Evolutionary conservation across 1,139 yeast species (phyloP).

Genomic region (Zhuliangozyma blackwelliae): DNA sequence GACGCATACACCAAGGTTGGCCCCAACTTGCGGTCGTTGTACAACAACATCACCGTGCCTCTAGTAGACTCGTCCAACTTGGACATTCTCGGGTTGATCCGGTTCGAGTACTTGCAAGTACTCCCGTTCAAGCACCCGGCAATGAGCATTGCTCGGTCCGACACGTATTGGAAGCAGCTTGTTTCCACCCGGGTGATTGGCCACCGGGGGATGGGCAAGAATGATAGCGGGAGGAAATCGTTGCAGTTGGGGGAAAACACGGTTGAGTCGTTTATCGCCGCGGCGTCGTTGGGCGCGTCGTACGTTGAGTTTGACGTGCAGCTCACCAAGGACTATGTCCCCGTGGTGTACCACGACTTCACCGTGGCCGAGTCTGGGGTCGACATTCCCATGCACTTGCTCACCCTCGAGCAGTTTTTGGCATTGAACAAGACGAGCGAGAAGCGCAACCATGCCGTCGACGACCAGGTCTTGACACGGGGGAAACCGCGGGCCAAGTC

Average conservation of each 20-base stretch:
- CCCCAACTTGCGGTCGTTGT: constrained; percentile 60
- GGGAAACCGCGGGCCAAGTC: constrained; percentile 41
- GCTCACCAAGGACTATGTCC: constrained; percentile 86
- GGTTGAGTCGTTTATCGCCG: constrained; percentile 91
- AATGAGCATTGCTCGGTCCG: constrained; percentile 64
- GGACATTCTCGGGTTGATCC: constrained; percentile 72
- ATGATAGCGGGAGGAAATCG: constrained; percentile 63
- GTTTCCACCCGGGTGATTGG: constrained; percentile 92
- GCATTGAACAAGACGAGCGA: constrained; percentile 41
- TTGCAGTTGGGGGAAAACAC: constrained; percentile 95
- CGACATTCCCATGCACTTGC: constrained; percentile 92
- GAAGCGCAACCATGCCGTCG: constrained; percentile 23
- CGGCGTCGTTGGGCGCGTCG: constrained; percentile 90
- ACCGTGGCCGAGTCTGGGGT: constrained; percentile 94
- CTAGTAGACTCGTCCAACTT: constrained; percentile 67
- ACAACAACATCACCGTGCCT: constrained; percentile 70
- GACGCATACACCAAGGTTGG: constrained; percentile 70
- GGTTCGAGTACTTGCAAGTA: constrained; percentile 71
- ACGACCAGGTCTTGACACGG: constrained; percentile 35
- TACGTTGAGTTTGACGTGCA: constrained; percentile 97
- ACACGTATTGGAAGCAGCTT: constrained; percentile 89
- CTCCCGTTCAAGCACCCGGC: constrained; percentile 72
- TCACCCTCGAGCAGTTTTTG: constrained; percentile 86
- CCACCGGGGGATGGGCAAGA: constrained; percentile 94
- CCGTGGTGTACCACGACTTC: constrained; percentile 94